A percentile compares a stretch with the other conserved stretches of the same genome.
Conservation (phyloP, 371 early-diverging fungal species). For the Zychaea mexicana region DNA sequence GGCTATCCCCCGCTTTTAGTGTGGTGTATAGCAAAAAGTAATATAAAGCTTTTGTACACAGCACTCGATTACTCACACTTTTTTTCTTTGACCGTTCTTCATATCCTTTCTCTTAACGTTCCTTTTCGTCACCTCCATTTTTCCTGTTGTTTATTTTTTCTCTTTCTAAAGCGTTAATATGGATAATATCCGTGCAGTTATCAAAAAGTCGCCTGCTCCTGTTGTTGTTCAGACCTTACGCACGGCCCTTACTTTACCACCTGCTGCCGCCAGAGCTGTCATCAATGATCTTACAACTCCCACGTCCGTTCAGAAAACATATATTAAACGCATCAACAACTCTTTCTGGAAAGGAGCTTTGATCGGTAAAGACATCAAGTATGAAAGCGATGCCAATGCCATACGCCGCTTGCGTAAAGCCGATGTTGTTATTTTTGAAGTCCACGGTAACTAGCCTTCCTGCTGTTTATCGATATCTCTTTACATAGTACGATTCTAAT, state of each 20-base stretch:
- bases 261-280: slow-evolving; percentile 14
- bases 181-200: slow-evolving; percentile 21
- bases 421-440: slow-evolving; percentile 43
- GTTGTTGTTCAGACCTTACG: slow-evolving; percentile 21
- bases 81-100: no score
- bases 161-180: no score
- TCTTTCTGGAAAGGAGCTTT: slow-evolving; percentile 26
- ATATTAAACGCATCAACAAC: slow-evolving; percentile 23
- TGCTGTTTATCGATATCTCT: no score
- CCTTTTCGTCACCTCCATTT: background rate
- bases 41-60: no score
- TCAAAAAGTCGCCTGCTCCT: slow-evolving; percentile 22
- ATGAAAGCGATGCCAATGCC: slow-evolving; percentile 20
- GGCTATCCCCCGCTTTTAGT: no score
- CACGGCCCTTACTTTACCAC: slow-evolving; percentile 17
- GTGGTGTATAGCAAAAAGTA: no score
- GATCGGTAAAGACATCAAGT: slow-evolving; percentile 24
- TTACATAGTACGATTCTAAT: no score
- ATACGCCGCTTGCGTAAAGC: slow-evolving; percentile 23
- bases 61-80: no score
- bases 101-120: no score
- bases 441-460: slow-evolving; percentile 25
- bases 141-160: background rate
- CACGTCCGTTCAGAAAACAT: slow-evolving; percentile 12
- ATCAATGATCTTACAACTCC: slow-evolving; percentile 29